phyloP scores from a whole-genome alignment of 805 yeast species.

The Zygoascus tannicola region DNA sequence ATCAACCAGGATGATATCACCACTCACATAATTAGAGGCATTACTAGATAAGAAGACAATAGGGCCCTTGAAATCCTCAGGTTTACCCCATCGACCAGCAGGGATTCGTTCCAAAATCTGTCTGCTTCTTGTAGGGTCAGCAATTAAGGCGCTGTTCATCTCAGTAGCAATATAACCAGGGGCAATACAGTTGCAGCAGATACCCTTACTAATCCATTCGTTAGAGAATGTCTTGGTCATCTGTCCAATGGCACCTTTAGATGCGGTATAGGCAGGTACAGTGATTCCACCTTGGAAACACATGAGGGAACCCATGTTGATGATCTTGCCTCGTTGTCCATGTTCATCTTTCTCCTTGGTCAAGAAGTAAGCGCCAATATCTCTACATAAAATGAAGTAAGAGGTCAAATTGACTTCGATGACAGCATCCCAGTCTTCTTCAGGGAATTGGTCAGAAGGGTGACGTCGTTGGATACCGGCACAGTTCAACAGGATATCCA shows the following conservation, averaged over 20 bases:
- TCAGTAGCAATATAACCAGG: constrained; percentile 44
- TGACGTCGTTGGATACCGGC: constrained; percentile 34
- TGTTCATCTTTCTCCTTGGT: constrained; percentile 14
- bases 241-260: constrained; percentile 35
- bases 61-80: constrained; percentile 41
- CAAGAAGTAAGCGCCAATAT: constrained; percentile 32
- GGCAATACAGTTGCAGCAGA: constrained; percentile 40
- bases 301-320: constrained; percentile 35
- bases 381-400: constrained; percentile 32
- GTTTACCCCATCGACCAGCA: constrained; percentile 39
- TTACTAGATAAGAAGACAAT: constrained; percentile 38
- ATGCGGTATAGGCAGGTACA: constrained; percentile 34
- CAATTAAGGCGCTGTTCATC: constrained; percentile 31
- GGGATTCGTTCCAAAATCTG: constrained; percentile 35
- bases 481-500: constrained; percentile 36
- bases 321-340: constrained; percentile 32
- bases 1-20: constrained; percentile 44
- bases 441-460: constrained; percentile 30
- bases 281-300: constrained; percentile 35
- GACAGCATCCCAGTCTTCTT: constrained; percentile 32
- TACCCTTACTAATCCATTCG: constrained; percentile 39
- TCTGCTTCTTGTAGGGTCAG: constrained; percentile 23
- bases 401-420: constrained; percentile 35
- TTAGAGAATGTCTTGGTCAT: constrained; percentile 34
- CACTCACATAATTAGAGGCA: constrained; percentile 44